A percentile compares a stretch with the other conserved stretches of the same genome.
Conservation (phyloP, 768 basidiomycete species). For the Russula griseocarnosa region DNA sequence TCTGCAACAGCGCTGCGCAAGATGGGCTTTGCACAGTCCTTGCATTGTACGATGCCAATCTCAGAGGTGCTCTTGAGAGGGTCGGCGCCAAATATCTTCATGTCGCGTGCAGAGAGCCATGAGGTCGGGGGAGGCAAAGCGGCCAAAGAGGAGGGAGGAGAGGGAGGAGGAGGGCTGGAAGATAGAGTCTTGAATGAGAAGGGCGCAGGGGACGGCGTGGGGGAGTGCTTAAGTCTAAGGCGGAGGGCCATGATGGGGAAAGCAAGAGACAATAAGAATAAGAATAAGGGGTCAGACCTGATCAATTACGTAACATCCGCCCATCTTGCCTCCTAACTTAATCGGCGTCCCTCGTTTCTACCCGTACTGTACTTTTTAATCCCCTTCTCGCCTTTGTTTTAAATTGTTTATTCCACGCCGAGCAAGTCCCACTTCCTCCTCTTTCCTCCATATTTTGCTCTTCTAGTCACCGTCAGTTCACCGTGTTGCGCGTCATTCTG, state of each 20-base stretch:
- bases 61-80: conserved; percentile 60
- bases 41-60: conserved; percentile 65
- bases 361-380: too few relatives aligned
- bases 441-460: too few relatives aligned
- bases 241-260: conserved; percentile 33
- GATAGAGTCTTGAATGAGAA: conserved; percentile 60
- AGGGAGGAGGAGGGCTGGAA: conserved; percentile 35
- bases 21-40: conserved; percentile 76
- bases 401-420: too few relatives aligned
- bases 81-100: conserved; percentile 80
- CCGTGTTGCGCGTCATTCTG: too few relatives aligned
- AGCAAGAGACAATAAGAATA: not conserved
- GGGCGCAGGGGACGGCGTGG: conserved; percentile 36
- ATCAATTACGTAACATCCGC: not conserved
- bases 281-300: too few relatives aligned
- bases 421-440: too few relatives aligned
- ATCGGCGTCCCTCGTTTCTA: too few relatives aligned
- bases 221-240: conserved; percentile 42
- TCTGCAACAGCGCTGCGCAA: conserved; percentile 70
- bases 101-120: conserved; percentile 82
- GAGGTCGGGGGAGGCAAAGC: conserved; percentile 65
- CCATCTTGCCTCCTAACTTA: not conserved
- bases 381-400: too few relatives aligned
- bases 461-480: too few relatives aligned
- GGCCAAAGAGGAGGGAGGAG: conserved; percentile 32